phyloP scores from a whole-genome alignment of 2,329 filamentous ascomycete genomes.

The Colletotrichum cuscutae region DNA sequence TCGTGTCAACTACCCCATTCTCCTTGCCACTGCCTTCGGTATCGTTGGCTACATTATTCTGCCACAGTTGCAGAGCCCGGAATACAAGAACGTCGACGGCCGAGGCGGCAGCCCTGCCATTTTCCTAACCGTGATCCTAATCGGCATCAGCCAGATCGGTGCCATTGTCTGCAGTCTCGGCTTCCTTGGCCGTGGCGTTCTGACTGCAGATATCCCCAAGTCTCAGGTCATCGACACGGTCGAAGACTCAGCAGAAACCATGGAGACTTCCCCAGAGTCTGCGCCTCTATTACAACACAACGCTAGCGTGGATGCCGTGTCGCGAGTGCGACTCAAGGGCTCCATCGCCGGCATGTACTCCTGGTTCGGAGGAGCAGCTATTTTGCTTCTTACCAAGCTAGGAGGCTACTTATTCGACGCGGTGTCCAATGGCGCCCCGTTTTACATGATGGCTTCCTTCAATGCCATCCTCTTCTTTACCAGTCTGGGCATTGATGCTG shows the following conservation, averaged over 20 bases:
- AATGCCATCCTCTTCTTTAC: conserved; percentile 77
- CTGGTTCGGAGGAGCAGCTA: conserved; percentile 88
- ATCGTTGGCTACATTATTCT: conserved; percentile 83
- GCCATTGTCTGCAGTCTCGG: conserved; percentile 97
- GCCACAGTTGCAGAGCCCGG: conserved; percentile 80
- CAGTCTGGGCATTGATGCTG: conserved; percentile 61
- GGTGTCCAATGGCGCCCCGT: conserved; percentile 79
- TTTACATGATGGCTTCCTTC: conserved; percentile 93
- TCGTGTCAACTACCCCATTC: conserved; percentile 77
- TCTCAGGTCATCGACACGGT: conserved; percentile 41
- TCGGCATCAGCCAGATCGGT: conserved; percentile 95
- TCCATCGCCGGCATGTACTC: conserved; percentile 96
- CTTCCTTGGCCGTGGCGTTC: conserved; percentile 82
- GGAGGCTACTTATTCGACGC: conserved; percentile 88
- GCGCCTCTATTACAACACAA: conserved; percentile 51
- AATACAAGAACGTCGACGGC: conserved; percentile 72
- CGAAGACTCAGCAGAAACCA: conserved; percentile 36
- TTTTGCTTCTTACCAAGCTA: conserved; percentile 89
- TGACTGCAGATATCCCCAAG: conserved; percentile 59
- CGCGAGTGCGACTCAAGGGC: conserved; percentile 79
- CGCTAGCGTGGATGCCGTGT: conserved; percentile 45
- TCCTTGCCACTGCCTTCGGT: conserved; percentile 77
- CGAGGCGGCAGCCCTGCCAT: conserved; percentile 75
- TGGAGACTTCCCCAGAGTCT: conserved; percentile 52
- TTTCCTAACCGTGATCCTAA: conserved; percentile 80